Evolutionary conservation across 225 moss, liverwort and hornwort genomes (phyloP).

Genomic region (Pleurozium schreberi): DNA sequence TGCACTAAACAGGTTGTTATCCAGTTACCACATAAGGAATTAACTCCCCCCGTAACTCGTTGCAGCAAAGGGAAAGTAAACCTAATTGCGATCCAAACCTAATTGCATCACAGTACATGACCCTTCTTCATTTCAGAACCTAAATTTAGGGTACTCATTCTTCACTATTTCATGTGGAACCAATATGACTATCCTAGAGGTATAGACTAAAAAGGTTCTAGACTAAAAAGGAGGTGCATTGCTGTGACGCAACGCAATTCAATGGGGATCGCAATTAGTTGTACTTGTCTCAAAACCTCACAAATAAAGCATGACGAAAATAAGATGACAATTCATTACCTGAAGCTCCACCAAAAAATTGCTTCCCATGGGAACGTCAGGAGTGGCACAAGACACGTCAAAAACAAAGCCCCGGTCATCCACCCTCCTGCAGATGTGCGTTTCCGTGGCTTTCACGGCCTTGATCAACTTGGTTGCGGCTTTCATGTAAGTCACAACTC

Average conservation of each 20-base stretch:
- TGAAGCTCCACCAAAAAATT: slow-evolving; percentile 39
- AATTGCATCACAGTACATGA: neutral
- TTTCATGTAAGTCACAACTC: slow-evolving; percentile 60
- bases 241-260: neutral
- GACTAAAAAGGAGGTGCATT: neutral
- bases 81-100: neutral
- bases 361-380: slow-evolving; percentile 70
- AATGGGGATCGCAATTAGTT: neutral
- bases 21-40: neutral
- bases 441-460: slow-evolving; percentile 61
- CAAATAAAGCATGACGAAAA: neutral
- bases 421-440: slow-evolving; percentile 48
- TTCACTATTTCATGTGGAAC: neutral
- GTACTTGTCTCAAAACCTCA: neutral
- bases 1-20: neutral
- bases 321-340: neutral
- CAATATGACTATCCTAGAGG: neutral
- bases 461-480: slow-evolving; percentile 68
- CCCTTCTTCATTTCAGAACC: neutral
- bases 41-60: neutral
- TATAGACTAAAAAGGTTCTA: neutral
- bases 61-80: neutral
- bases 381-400: slow-evolving; percentile 43
- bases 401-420: slow-evolving; percentile 59
- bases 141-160: neutral